Evolutionary conservation across 768 basidiomycete species (phyloP), one percentile per base, ranked within the genome.

Genomic region (Tricholoma matsutake): DNA sequence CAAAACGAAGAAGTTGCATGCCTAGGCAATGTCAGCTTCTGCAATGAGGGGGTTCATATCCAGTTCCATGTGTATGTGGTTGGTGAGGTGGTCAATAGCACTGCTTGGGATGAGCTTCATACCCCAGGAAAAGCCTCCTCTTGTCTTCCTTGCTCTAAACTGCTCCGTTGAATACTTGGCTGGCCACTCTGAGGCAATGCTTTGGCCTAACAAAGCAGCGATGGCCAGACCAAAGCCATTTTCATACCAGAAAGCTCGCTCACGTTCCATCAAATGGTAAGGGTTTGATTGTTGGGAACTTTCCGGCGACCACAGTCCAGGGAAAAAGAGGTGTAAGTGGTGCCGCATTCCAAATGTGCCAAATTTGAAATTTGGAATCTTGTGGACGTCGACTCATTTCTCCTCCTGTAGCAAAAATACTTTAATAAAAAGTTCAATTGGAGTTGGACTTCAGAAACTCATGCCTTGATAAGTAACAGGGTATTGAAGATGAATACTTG

Each of bases 291-390:
- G 5, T 14, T 54, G 35, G 1, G n/a, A 22, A 3, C 45, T 43
- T 7, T 63, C 59, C 1, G 56, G 39, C 11, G 43, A 18, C 45
- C 65, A 70, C 4, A 75, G 67, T 0, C 10, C 39, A 0, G 73
- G 74, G 47, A 76, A 70, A 11, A 75, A 64, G 11, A 71, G 59
- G 22, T 69, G 63, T 2, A 75, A 39, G 18, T 63, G 34, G 31
- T 62, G 63, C 16, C 63, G 65, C 5, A 34, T 18, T 0, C 55
- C 65, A 58, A 67, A 74, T 10, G 58, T 65, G 1, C 64, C 72
- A 18, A 73, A 49, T 52, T 67, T 57, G 7, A 74, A 55, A 59
- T 75, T 75, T 1, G 72, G 73, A 2, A 76, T 67, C 2, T 64
- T 58, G 51, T 76, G 71, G 1, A 69, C 52, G 0, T 65, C 61